phyloP scores from a whole-genome alignment of 2,329 filamentous ascomycete species.

The Colletotrichum tamarilloi region DNA sequence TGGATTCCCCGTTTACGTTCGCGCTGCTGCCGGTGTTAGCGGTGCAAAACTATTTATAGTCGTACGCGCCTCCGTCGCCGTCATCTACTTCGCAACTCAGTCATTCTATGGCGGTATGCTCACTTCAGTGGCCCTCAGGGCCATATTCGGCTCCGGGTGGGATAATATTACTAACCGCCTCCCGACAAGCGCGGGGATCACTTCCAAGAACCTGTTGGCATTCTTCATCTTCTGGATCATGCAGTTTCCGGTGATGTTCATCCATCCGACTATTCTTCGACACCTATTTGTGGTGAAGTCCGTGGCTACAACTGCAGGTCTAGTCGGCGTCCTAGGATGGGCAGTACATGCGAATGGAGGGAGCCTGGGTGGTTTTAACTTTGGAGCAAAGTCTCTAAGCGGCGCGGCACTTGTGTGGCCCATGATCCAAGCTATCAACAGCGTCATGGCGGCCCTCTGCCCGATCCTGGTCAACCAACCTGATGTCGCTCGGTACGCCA shows the following conservation, averaged over 20 bases:
- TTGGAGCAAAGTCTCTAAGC: constrained; percentile 28
- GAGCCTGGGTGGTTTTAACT: constrained; percentile 35
- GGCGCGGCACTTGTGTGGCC: constrained; percentile 47
- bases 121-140: constrained; percentile 47
- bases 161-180: constrained; percentile 58
- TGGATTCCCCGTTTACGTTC: constrained; percentile 48
- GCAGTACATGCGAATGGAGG: constrained; percentile 60
- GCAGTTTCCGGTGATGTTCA: constrained; percentile 59
- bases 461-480: constrained; percentile 50
- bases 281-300: constrained; percentile 58
- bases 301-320: constrained; percentile 56
- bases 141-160: constrained; percentile 51
- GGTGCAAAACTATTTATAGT: constrained; percentile 53
- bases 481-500: constrained; percentile 52
- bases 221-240: constrained; percentile 68
- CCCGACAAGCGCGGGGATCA: constrained; percentile 57
- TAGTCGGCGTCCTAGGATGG: constrained; percentile 56
- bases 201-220: constrained; percentile 60
- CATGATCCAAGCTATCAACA: constrained; percentile 53
- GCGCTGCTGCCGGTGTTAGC: constrained; percentile 47
- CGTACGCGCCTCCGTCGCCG: constrained; percentile 45
- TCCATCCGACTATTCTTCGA: constrained; percentile 60
- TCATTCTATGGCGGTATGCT: constrained; percentile 48
- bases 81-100: constrained; percentile 52
- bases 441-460: constrained; percentile 52